phyloP scores from a whole-genome alignment of 345 rosid species.

The Luvunga scandens region DNA sequence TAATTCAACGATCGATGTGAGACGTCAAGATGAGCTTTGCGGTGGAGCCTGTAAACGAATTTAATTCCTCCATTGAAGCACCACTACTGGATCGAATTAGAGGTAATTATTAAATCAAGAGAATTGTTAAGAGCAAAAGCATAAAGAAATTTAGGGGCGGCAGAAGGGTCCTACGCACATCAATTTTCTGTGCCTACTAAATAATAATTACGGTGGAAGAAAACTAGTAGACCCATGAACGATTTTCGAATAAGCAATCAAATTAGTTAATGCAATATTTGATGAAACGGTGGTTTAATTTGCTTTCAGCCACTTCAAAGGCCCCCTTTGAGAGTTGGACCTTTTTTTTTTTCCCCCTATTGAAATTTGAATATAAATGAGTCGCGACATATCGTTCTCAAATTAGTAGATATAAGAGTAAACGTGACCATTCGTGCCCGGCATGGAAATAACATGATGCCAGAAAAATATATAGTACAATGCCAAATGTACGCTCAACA shows the following conservation, averaged over 20 bases:
- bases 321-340: too few relatives aligned
- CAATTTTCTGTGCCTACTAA: background rate
- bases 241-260: background rate
- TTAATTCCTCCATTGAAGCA: background rate
- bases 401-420: background rate
- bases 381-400: too few relatives aligned
- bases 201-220: background rate
- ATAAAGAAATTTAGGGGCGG: background rate
- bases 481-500: background rate
- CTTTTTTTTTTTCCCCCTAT: too few relatives aligned
- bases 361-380: too few relatives aligned
- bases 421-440: constrained; percentile 5
- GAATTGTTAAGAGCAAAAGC: background rate
- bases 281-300: background rate
- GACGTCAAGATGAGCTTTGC: background rate
- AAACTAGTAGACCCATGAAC: background rate
- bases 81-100: too few relatives aligned
- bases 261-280: background rate
- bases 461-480: background rate
- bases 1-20: too few relatives aligned
- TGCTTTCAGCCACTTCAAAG: background rate
- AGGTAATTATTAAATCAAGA: too few relatives aligned
- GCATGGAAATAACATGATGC: background rate
- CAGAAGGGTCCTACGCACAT: background rate
- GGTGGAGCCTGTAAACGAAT: background rate